A percentile compares a stretch with the other conserved stretches of the same genome.
These are phyloP conservation scores for Coprinopsis cinerea DNA, from an alignment of 768 basidiomycete species.

Conservation along the genomic window DNA sequence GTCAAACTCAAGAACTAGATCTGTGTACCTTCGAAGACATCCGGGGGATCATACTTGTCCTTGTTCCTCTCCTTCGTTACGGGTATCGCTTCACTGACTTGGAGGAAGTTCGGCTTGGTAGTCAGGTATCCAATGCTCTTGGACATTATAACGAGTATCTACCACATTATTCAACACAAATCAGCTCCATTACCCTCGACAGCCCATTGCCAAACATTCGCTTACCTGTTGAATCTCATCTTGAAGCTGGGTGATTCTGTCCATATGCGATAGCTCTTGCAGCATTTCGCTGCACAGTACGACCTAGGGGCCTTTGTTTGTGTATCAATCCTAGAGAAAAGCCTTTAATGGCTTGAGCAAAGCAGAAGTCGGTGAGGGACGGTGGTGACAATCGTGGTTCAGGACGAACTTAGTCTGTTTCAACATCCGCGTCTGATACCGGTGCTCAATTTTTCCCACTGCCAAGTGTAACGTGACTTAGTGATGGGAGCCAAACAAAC, in stretches of 20 bases:
- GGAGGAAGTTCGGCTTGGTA: constrained; percentile 66
- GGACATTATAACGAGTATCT: constrained; percentile 89
- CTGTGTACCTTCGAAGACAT: constrained; percentile 65
- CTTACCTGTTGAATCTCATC: constrained; percentile 86
- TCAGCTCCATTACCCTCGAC: no score
- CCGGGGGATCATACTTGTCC: constrained; percentile 66
- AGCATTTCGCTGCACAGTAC: constrained; percentile 80
- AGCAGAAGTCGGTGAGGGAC: no score
- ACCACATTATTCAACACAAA: no score
- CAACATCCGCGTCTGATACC: no score
- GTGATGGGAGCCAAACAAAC: neutral
- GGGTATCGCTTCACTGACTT: constrained; percentile 76
- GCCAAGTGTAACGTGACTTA: neutral
- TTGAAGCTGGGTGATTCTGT: constrained; percentile 92
- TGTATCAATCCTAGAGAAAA: no score
- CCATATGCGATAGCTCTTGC: constrained; percentile 91
- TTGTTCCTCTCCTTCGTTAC: constrained; percentile 73
- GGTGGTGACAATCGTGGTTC: no score
- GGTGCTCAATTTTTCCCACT: no score
- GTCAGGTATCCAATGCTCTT: constrained; percentile 77
- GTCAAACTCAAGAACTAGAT: neutral
- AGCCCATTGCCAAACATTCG: neutral
- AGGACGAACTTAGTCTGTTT: no score
- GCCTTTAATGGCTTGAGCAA: no score
- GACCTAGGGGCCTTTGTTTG: no score